These are phyloP conservation scores for Talaromyces proteolyticus DNA, from an alignment of 495 filamentous ascomycete genomes.

Conservation along the genomic window DNA sequence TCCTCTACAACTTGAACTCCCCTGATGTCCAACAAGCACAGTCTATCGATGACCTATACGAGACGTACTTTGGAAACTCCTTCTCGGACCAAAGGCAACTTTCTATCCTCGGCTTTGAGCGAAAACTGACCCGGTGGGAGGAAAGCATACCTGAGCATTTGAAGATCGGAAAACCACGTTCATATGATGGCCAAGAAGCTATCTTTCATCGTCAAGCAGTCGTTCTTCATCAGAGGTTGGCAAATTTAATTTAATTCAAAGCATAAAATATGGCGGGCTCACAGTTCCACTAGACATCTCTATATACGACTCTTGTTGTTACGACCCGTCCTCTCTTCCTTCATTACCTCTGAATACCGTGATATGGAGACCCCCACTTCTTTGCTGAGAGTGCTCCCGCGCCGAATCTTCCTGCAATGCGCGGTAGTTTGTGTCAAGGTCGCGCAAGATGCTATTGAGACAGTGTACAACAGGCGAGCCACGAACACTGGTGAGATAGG, in stretches of 20 bases:
- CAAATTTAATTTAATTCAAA: no score
- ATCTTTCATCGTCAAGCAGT: background rate
- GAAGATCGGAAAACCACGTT: no score
- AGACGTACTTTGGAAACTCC: background rate
- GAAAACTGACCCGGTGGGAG: no score
- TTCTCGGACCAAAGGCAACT: no score
- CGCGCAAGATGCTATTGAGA: conserved; percentile 27
- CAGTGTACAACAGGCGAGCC: conserved; percentile 24
- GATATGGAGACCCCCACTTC: no score
- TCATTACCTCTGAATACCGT: conserved; percentile 21
- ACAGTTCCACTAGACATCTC: conserved; percentile 24
- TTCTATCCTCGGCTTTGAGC: no score
- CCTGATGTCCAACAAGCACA: no score
- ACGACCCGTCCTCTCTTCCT: conserved; percentile 25
- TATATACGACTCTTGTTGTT: conserved; percentile 33
- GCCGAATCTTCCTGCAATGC: conserved; percentile 29
- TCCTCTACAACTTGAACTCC: conserved; percentile 30
- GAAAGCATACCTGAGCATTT: no score
- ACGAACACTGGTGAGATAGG: conserved; percentile 24
- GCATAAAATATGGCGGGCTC: no score
- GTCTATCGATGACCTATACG: no score
- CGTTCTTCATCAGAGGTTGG: no score
- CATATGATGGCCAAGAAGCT: no score
- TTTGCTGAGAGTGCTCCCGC: conserved; percentile 22
- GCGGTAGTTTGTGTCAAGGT: conserved; percentile 30